phyloP scores from a whole-genome alignment of 352 stramenopile species.

The Phytophthora tubulina region DNA sequence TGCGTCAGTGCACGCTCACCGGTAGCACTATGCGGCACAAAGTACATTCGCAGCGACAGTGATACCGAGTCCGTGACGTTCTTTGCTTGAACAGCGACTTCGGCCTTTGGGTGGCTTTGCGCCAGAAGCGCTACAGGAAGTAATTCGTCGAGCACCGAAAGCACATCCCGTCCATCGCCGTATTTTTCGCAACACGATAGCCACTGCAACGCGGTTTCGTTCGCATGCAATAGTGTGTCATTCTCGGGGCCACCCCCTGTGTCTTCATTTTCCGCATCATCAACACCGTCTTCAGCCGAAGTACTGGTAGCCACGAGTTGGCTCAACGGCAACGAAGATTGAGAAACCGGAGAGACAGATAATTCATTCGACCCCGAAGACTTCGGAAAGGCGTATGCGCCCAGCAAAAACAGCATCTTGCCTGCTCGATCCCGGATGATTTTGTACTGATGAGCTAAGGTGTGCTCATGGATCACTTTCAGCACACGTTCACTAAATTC shows the following conservation, averaged over 20 bases:
- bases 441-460: constrained; percentile 78
- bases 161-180: constrained; percentile 57
- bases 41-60: constrained; percentile 64
- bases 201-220: constrained; percentile 82
- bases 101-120: constrained; percentile 74
- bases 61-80: constrained; percentile 67
- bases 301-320: constrained; percentile 25
- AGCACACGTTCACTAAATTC: constrained; percentile 46
- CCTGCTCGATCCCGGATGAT: constrained; percentile 78
- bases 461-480: constrained; percentile 55
- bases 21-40: constrained; percentile 21
- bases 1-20: constrained; percentile 27
- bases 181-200: constrained; percentile 59
- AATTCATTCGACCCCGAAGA: constrained; percentile 1
- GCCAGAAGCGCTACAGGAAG: constrained; percentile 74
- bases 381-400: constrained; percentile 13
- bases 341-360: neutral
- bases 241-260: constrained; percentile 30
- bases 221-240: constrained; percentile 46
- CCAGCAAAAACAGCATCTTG: constrained; percentile 69
- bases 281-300: constrained; percentile 6
- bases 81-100: constrained; percentile 73
- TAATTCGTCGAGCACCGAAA: constrained; percentile 55
- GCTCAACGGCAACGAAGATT: constrained; percentile 26
- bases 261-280: constrained; percentile 11